These are phyloP conservation scores for Oryza coarctata DNA, from an alignment of 176 grass and related monocot genomes.

Conservation along the genomic window DNA sequence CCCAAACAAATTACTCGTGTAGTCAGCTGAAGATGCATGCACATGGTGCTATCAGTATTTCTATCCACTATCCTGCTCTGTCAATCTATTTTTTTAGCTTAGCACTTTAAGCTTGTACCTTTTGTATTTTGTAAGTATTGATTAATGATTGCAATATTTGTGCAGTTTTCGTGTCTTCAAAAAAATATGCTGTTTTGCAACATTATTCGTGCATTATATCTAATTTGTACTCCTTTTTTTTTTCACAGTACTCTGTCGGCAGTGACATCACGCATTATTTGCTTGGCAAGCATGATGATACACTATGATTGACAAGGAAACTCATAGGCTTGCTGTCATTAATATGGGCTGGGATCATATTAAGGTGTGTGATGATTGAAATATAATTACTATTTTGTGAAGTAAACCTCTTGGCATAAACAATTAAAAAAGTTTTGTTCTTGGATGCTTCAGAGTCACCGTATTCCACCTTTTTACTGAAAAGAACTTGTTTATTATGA, in stretches of 20 bases:
- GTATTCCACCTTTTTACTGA: not conserved
- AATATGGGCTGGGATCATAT: slow-evolving; percentile 96
- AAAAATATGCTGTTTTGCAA: not conserved
- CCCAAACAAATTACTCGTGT: too few relatives aligned
- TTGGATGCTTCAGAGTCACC: not conserved
- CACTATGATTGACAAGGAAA: slow-evolving; percentile 67
- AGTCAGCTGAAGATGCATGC: not conserved
- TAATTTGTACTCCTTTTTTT: not conserved
- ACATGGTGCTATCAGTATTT: not conserved
- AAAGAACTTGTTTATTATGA: not conserved
- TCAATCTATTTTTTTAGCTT: not conserved
- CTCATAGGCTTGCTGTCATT: slow-evolving; percentile 81
- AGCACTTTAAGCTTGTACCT: not conserved
- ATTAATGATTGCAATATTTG: not conserved
- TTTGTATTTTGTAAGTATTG: not conserved
- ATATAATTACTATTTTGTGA: slow-evolving; percentile 8
- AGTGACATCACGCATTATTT: slow-evolving; percentile 68
- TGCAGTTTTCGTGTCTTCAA: not conserved
- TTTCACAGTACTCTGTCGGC: slow-evolving; percentile 50
- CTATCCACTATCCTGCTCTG: not conserved
- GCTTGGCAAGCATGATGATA: slow-evolving; percentile 65
- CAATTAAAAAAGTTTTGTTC: slow-evolving; percentile 12
- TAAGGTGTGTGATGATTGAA: slow-evolving; percentile 52
- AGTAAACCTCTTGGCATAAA: not conserved
- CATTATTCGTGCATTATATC: not conserved